These are phyloP conservation scores for Sugiyamaella qingdaonensis DNA, from an alignment of 805 yeast species.

Conservation along the genomic window DNA sequence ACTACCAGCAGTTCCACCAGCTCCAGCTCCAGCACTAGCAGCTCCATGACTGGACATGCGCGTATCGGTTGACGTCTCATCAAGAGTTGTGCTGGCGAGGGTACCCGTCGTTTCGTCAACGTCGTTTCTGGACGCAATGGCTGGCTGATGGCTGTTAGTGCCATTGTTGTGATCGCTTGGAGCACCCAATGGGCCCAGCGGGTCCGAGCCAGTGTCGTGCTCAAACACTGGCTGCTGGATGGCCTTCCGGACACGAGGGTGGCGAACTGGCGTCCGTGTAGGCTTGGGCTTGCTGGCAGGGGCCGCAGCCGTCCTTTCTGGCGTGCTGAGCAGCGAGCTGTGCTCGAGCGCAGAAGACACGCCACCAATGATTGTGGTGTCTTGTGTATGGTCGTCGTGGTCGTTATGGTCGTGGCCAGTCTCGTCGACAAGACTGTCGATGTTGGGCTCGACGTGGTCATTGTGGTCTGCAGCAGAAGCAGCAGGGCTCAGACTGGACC, in stretches of 20 bases:
- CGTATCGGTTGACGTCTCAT: neutral
- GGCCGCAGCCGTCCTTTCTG: neutral
- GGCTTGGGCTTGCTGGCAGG: neutral
- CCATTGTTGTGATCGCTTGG: neutral
- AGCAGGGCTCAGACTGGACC: neutral
- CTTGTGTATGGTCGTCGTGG: too few relatives aligned
- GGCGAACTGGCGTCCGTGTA: conserved; percentile 5
- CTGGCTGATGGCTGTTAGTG: neutral
- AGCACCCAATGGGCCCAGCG: conserved; percentile 17
- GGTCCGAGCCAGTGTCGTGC: conserved; percentile 12
- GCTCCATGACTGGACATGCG: neutral
- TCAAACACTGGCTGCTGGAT: conserved; percentile 9
- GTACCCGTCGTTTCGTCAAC: neutral
- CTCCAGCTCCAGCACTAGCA: neutral
- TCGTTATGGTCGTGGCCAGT: too few relatives aligned
- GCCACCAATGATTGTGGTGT: too few relatives aligned
- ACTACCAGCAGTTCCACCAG: neutral
- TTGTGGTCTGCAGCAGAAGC: neutral
- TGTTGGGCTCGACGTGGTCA: neutral
- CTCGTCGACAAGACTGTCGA: too few relatives aligned
- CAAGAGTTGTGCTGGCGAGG: neutral
- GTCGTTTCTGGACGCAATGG: neutral
- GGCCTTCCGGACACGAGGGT: conserved; percentile 3
- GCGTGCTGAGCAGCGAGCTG: neutral
- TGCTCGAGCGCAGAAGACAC: neutral